phyloP scores from a whole-genome alignment of 352 stramenopile species.

The Globisporangium spinosum region DNA sequence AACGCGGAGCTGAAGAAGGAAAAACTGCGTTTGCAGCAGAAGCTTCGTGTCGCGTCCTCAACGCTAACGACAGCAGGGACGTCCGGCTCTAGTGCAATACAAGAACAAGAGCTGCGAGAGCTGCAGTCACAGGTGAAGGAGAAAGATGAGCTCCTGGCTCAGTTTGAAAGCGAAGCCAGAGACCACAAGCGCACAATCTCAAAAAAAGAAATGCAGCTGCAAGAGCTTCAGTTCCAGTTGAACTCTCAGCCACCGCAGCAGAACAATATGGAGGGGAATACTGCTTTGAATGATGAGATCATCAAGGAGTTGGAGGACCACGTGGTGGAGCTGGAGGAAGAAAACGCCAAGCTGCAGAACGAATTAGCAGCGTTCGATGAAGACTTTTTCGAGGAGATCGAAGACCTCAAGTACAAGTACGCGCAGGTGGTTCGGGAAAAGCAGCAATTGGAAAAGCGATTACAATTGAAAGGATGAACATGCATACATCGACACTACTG shows the following conservation, averaged over 20 bases:
- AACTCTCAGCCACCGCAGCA: background rate
- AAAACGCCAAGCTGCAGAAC: conserved; percentile 68
- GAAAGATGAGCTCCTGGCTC: conserved; percentile 18
- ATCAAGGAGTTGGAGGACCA: conserved; percentile 7
- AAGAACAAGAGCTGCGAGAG: conserved; percentile 23
- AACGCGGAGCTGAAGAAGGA: conserved; percentile 46
- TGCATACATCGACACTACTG: background rate
- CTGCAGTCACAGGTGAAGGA: conserved; percentile 22
- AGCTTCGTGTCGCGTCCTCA: conserved; percentile 41
- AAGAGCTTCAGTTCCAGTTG: conserved; percentile 29
- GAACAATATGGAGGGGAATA: background rate
- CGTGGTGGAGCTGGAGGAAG: conserved; percentile 44
- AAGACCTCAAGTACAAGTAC: conserved; percentile 95
- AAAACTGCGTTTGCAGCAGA: conserved; percentile 68
- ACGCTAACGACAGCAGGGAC: conserved; percentile 15
- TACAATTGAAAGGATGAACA: conserved; percentile 15
- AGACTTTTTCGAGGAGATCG: conserved; percentile 95
- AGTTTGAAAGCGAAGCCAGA: background rate
- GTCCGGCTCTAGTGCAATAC: conserved; percentile 11
- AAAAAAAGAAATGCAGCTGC: conserved; percentile 15
- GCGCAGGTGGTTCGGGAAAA: conserved; percentile 82
- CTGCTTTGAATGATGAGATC: conserved; percentile 8
- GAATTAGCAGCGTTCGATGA: conserved; percentile 91
- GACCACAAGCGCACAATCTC: background rate
- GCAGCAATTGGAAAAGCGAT: conserved; percentile 44